phyloP scores from a whole-genome alignment of 176 grass and related monocot genomes.

The Triticum turgidum region DNA sequence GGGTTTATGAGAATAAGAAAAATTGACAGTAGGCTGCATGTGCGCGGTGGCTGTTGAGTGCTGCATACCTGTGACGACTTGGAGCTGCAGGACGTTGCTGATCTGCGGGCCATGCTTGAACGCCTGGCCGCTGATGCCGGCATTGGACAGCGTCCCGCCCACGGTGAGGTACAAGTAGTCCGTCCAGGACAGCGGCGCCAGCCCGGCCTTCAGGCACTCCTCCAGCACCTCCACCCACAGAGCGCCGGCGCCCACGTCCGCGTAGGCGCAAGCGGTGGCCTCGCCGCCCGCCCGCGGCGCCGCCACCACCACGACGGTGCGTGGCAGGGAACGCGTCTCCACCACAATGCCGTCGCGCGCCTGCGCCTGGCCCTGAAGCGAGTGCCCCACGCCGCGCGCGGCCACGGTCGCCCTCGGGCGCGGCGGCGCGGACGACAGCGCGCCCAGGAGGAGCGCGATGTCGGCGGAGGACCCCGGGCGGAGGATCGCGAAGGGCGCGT shows the following conservation, averaged over 20 bases:
- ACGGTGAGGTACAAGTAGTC: conserved; percentile 88
- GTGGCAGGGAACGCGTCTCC: conserved; percentile 63
- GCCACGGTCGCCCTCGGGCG: conserved; percentile 43
- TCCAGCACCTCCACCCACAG: conserved; percentile 87
- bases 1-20: not conserved
- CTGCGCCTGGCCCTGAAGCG: conserved; percentile 80
- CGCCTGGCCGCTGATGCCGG: conserved; percentile 85
- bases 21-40: conserved; percentile 15
- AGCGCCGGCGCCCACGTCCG: conserved; percentile 70
- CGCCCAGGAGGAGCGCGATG: conserved; percentile 56
- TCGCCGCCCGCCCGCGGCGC: not conserved
- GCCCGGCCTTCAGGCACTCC: conserved; percentile 58
- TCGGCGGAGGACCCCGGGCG: conserved; percentile 54
- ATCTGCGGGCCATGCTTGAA: conserved; percentile 98
- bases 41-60: not conserved
- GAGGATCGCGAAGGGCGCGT: conserved; percentile 50
- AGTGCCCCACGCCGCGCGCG: conserved; percentile 69
- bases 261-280: conserved; percentile 25
- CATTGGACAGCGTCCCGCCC: conserved; percentile 92
- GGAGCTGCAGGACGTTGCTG: conserved; percentile 76
- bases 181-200: conserved; percentile 84
- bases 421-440: conserved; percentile 34
- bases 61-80: conserved; percentile 72
- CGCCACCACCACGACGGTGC: conserved; percentile 32
- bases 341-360: conserved; percentile 77